Evolutionary conservation across 2,329 filamentous ascomycete genomes (phyloP), one percentile per base, ranked within the genome.

Genomic region (Lasiodiplodia hormozganensis): DNA sequence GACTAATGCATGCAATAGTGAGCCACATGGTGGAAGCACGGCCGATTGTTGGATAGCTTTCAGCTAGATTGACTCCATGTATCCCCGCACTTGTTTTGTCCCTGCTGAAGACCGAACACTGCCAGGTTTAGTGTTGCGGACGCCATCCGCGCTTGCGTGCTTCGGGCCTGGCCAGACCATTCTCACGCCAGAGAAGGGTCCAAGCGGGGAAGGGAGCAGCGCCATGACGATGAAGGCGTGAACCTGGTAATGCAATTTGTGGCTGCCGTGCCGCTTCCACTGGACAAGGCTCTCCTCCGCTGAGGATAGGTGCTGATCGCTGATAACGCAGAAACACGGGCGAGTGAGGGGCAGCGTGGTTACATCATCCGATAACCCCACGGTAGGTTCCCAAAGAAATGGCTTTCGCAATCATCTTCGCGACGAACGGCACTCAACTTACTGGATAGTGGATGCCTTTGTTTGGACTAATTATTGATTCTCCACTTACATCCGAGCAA

Each of bases 221-320:
- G 28, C 47, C 60, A 64, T 64, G 60, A 64, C 60, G 60, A 64
- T 52, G 60, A 64, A 64, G 60, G 60, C 60, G 60, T 64, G 47
- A 28, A 36, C 5, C 60, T 12, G 28, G 38, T 11, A 36, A 51
- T 4, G 18, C n/a, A 25, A 52, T 51, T 51, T 28, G 60, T 25
- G 60, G 38, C 40, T n/a, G 7, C 28, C 28, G 31, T 12, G 28
- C 47, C 47, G 31, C 25, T 36, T n/a, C 31, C 11, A 49, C 23
- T 14, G 18, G 21, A 38, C 25, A 36, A n/a, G 60, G 25, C 47
- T 51, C n/a, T 11, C n/a, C 8, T 47, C 18, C 34, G 10, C 23
- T 62, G 38, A 47, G 31, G n/a, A 28, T 34, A 28, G 11, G 8
- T 51, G 60, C 23, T 34, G 65, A 68, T 68, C 60, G 16, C 60